These are phyloP conservation scores for Talaromyces pinophilus DNA, from an alignment of 2,329 filamentous ascomycete genomes.

Conservation along the genomic window DNA sequence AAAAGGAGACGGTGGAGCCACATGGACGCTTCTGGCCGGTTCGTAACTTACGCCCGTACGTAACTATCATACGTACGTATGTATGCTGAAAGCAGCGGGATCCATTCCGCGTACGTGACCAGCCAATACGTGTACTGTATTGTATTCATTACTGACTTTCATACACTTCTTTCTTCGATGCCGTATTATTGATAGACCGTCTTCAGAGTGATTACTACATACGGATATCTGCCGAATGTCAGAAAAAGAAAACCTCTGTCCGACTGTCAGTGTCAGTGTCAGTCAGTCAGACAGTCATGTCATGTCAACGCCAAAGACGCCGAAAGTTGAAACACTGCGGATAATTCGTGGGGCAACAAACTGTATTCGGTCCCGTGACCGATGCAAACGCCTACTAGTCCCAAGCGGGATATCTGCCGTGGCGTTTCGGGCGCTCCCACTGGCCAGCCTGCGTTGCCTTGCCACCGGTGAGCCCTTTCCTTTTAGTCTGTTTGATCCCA, in stretches of 20 bases:
- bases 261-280: too few relatives aligned
- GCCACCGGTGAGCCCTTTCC: constrained; percentile 6
- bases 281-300: not conserved
- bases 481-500: too few relatives aligned
- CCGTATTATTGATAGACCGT: too few relatives aligned
- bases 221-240: not conserved
- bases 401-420: not conserved
- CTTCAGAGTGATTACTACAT: not conserved
- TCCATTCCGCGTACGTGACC: constrained; percentile 5
- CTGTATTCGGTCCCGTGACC: constrained; percentile 11
- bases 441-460: constrained; percentile 1
- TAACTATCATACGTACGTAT: not conserved
- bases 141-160: not conserved
- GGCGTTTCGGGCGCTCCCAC: not conserved
- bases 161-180: too few relatives aligned
- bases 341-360: constrained; percentile 9
- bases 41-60: constrained; percentile 4
- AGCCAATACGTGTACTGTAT: constrained; percentile 7
- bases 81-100: not conserved
- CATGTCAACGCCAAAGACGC: not conserved
- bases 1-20: constrained; percentile 17
- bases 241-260: constrained; percentile 3
- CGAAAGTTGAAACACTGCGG: too few relatives aligned
- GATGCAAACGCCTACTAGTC: not conserved
- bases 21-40: constrained; percentile 22